phyloP scores from a whole-genome alignment of 495 filamentous ascomycete genomes.

The Aspergillus olivimuriae region DNA sequence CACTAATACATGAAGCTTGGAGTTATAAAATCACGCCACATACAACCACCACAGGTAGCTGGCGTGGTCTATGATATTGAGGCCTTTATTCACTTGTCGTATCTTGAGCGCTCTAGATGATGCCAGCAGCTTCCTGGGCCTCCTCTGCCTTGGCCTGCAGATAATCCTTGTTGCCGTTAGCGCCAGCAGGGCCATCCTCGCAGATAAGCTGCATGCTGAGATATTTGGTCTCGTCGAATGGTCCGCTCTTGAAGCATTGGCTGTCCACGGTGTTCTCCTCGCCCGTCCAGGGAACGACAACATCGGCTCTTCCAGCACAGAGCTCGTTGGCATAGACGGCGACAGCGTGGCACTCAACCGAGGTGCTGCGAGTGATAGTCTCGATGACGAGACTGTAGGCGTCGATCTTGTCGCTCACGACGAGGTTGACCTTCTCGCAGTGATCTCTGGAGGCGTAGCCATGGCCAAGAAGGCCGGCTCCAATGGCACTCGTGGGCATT shows the following conservation, averaged over 20 bases:
- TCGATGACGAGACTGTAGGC: constrained; percentile 10
- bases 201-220: constrained; percentile 10
- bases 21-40: neutral
- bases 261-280: neutral
- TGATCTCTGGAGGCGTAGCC: constrained; percentile 6
- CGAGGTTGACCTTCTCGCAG: constrained; percentile 4
- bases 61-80: too few species aligned
- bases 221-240: constrained; percentile 4
- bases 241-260: constrained; percentile 3
- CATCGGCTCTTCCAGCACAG: constrained; percentile 7
- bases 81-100: too few species aligned
- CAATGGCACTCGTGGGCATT: constrained; percentile 2
- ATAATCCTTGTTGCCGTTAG: neutral
- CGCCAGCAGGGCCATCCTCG: neutral
- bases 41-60: too few species aligned
- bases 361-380: constrained; percentile 7
- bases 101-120: too few species aligned
- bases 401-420: constrained; percentile 3
- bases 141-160: neutral
- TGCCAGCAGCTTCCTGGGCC: neutral
- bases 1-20: neutral
- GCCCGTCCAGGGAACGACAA: constrained; percentile 6
- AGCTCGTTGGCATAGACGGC: constrained; percentile 10
- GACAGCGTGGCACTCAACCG: constrained; percentile 6
- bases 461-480: neutral